Percentiles rank a stretch among this genome's conserved stretches.
phyloP scores from a whole-genome alignment of 2,329 filamentous ascomycete genomes.

The Phyllosticta citribraziliensis region DNA sequence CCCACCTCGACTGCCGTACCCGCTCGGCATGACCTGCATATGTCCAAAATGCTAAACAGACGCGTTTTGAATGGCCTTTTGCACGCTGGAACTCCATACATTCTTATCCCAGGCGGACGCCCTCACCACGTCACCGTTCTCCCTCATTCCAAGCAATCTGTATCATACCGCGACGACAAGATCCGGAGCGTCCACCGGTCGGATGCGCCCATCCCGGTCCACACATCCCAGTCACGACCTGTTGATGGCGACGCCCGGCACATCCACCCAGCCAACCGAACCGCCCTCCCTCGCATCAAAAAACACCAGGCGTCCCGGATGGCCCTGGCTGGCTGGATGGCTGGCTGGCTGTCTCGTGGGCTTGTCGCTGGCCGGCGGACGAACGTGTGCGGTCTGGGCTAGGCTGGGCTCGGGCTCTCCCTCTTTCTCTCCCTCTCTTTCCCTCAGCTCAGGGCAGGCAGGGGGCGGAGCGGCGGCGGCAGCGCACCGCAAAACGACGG shows the following conservation, averaged over 20 bases:
- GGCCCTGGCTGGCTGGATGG: not conserved
- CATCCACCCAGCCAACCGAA: not conserved
- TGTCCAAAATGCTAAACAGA: not conserved
- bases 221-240: not conserved
- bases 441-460: not conserved
- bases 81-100: too few relatives aligned
- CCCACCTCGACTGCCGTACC: not conserved
- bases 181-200: not conserved
- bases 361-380: not conserved
- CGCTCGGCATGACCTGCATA: not conserved
- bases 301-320: not conserved
- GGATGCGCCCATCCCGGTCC: not conserved
- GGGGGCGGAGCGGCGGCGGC: not conserved
- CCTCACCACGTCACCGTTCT: not conserved
- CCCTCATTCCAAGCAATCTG: not conserved
- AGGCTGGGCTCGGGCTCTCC: not conserved
- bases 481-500: too few relatives aligned
- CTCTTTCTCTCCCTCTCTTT: not conserved
- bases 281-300: not conserved
- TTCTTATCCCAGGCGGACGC: not conserved
- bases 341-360: not conserved
- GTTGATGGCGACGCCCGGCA: not conserved
- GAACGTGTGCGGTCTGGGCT: not conserved
- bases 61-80: not conserved
- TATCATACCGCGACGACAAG: not conserved